Evolutionary conservation across 345 rosid species (phyloP), one percentile per base, ranked within the genome.

Genomic region (Linum lewisii): DNA sequence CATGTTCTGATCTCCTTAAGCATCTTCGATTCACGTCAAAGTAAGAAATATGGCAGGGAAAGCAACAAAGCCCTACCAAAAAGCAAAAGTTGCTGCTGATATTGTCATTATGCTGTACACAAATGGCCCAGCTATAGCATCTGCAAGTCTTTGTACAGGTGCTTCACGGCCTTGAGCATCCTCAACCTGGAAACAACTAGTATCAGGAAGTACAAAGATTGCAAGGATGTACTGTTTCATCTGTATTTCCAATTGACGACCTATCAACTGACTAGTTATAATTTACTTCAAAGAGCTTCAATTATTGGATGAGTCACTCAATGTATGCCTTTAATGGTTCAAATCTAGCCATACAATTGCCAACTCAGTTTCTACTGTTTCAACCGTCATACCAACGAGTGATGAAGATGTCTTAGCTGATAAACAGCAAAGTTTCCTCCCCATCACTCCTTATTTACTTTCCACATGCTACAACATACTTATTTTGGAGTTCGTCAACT

Each of bases 151-250:
- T 70, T 92, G 97, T 63, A 88, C 81, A 64, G 98, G 97, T 42
- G 97, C 98, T 77, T 88, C 97, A 76, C 70, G 81, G 50, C 95
- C 95, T 77, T 92, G 95, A 63, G 98, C 97, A 67, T 86, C 95
- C 79, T 92, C 93, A 72, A 88, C 95, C 98, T 88, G 73, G 70
- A 75, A 63, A 16, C 66, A 63, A 21, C 55, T 74, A 29, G 34
- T 29, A 8, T 3, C 34, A 29, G 34, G 34, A 29, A 29, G 56
- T 21, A 15, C 3, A 21, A 52, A 19, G 56, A 52, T 52, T 21
- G 24, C 20, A 52, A 29, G 22, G 25, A 52, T 20, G 23, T 8
- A 52, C 18, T 11, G 18, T 4, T 42, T 42, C 9, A 42, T 34
- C 10, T 11, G 10, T 34, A 34, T 1, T 6, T 34, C 47, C 47